Conservation (phyloP, 768 basidiomycete genomes). For the Punctularia strigosozonata region DNA sequence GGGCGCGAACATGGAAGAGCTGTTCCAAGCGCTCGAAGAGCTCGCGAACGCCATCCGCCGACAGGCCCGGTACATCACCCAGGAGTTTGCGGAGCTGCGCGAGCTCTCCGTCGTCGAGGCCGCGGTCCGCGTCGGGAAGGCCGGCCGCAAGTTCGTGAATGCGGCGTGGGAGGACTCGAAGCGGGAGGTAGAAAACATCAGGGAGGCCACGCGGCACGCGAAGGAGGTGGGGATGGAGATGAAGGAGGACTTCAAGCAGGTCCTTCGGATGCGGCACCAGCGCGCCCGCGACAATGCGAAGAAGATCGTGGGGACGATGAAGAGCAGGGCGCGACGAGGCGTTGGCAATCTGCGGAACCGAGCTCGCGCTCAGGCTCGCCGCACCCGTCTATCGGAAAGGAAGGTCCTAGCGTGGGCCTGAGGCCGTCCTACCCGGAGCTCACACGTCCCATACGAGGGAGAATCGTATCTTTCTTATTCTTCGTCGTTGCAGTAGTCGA, state of each 20-base stretch:
- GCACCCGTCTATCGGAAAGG: too few relatives aligned
- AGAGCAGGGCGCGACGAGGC: background rate
- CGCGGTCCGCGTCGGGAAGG: background rate
- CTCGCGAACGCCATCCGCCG: conserved; percentile 12
- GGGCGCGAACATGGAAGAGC: conserved; percentile 12
- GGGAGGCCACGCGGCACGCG: background rate
- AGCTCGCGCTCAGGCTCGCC: too few relatives aligned
- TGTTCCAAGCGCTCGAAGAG: conserved; percentile 17
- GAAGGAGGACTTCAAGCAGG: background rate
- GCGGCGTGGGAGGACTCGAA: background rate
- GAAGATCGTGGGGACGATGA: background rate
- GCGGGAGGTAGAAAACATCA: background rate
- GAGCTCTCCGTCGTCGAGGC: background rate
- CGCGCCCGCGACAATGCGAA: too few relatives aligned
- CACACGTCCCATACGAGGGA: too few relatives aligned
- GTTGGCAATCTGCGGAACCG: too few relatives aligned
- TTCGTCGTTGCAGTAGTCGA: too few relatives aligned
- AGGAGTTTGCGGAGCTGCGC: background rate
- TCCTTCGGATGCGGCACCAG: too few relatives aligned
- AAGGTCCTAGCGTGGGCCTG: too few relatives aligned
- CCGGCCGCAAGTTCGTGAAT: background rate
- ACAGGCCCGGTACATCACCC: conserved; percentile 6
- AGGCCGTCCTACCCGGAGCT: too few relatives aligned
- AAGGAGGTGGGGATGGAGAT: background rate
- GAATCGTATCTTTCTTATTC: too few relatives aligned